Evolutionary conservation across 208 protist genomes (phyloP).

Genomic region (Wallacemonas sp.): DNA sequence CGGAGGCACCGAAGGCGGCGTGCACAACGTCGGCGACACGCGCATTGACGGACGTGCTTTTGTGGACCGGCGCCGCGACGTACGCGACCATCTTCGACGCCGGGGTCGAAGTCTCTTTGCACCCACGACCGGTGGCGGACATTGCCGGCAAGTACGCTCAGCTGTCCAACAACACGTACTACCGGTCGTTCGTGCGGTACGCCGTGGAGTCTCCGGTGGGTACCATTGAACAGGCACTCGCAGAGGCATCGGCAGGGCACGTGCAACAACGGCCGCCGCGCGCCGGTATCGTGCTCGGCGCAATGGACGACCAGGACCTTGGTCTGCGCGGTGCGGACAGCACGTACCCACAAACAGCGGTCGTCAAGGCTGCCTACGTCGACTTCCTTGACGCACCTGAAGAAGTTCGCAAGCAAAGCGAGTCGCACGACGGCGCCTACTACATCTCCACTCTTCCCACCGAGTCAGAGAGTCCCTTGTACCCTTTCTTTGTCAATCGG

Average conservation of each 20-base stretch:
- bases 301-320: constrained; percentile 86
- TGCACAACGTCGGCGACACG: not conserved
- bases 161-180: constrained; percentile 26
- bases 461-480: constrained; percentile 11
- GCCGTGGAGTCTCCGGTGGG: not conserved
- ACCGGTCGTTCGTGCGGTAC: constrained; percentile 22
- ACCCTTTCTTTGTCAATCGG: constrained; percentile 27
- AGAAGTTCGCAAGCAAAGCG: constrained; percentile 5
- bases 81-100: constrained; percentile 50
- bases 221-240: not conserved
- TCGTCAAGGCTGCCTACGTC: constrained; percentile 43
- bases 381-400: constrained; percentile 16
- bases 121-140: not conserved
- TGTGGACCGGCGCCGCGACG: constrained; percentile 78
- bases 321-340: constrained; percentile 49
- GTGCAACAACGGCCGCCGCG: not conserved
- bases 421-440: constrained; percentile 11
- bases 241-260: not conserved
- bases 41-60: constrained; percentile 45
- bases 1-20: not conserved
- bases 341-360: constrained; percentile 36
- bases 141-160: constrained; percentile 20
- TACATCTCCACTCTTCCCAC: constrained; percentile 34
- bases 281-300: constrained; percentile 26
- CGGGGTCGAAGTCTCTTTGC: constrained; percentile 12